A percentile compares a stretch with the other conserved stretches of the same genome.
Evolutionary conservation across 202 grass and related monocot species (phyloP).

Genomic region (Zoysia matrella): DNA sequence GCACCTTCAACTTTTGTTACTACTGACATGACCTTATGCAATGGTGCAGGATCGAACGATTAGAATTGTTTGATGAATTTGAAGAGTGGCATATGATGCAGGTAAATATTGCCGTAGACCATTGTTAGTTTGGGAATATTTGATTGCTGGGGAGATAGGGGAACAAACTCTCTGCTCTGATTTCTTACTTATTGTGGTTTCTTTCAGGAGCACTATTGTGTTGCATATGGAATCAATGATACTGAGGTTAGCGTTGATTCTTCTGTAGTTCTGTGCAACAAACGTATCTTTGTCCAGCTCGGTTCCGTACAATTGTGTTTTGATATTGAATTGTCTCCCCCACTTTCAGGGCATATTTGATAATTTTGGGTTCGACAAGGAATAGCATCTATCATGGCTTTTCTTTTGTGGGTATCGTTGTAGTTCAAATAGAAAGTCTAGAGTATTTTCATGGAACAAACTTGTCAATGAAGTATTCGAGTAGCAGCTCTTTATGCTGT

Average conservation of each 20-base stretch:
- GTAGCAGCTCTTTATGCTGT: background rate
- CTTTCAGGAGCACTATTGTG: conserved; percentile 91
- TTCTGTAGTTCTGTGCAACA: background rate
- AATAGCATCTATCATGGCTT: conserved; percentile 22
- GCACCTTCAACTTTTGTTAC: background rate
- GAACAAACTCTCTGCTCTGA: background rate
- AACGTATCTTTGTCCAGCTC: background rate
- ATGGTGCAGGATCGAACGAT: conserved; percentile 76
- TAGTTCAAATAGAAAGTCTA: background rate
- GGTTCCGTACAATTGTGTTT: background rate
- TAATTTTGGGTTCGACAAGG: conserved; percentile 60
- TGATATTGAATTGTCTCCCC: conserved; percentile 14
- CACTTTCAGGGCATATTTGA: conserved; percentile 66
- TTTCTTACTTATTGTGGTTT: background rate
- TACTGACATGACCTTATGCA: conserved; percentile 14
- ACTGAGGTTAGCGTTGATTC: conserved; percentile 53
- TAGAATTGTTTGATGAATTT: conserved; percentile 97
- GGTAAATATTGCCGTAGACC: conserved; percentile 50
- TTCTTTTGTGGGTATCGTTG: conserved; percentile 3
- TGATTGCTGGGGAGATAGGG: no score
- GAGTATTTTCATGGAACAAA: background rate
- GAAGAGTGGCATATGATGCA: conserved; percentile 99
- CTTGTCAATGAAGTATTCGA: background rate
- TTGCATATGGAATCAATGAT: conserved; percentile 85
- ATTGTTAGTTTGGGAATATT: background rate